Conservation (phyloP, 371 early-diverging fungal species). For the Syncephalastrum monosporum region DNA sequence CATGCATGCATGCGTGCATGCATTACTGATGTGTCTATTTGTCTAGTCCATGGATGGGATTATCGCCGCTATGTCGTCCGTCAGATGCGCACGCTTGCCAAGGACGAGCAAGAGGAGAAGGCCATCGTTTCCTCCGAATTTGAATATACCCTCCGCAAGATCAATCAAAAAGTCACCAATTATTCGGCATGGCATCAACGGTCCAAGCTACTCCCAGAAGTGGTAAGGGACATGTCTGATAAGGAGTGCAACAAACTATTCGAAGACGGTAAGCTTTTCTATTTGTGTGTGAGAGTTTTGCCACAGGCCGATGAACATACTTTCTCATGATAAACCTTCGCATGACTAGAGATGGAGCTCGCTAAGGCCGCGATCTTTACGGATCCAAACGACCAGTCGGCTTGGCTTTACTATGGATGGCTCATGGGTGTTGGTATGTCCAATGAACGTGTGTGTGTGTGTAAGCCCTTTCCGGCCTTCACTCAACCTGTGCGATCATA, state of each 20-base stretch:
- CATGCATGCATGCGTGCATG: too few species aligned
- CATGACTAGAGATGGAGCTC: constrained; percentile 69
- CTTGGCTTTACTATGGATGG: constrained; percentile 95
- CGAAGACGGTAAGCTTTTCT: constrained; percentile 25
- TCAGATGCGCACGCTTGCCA: constrained; percentile 26
- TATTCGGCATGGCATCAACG: constrained; percentile 98
- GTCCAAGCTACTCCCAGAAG: constrained; percentile 72
- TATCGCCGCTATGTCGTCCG: constrained; percentile 83
- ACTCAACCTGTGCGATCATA: not conserved
- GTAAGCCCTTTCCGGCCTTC: not conserved
- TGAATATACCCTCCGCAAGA: constrained; percentile 83
- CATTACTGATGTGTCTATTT: not conserved
- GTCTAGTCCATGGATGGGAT: constrained; percentile 92
- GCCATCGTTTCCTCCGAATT: constrained; percentile 61
- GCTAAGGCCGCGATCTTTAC: constrained; percentile 90
- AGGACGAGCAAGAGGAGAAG: constrained; percentile 21
- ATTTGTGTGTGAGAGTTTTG: not conserved
- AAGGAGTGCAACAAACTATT: constrained; percentile 23
- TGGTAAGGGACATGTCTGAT: constrained; percentile 39
- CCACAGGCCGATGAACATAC: not conserved
- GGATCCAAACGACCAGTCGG: constrained; percentile 95
- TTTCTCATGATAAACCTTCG: not conserved
- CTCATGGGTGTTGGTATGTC: constrained; percentile 66
- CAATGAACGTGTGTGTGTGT: not conserved
- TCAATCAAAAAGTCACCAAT: constrained; percentile 89